Conservation (phyloP, 2,329 filamentous ascomycete species). For the Colletotrichum endophyticum region DNA sequence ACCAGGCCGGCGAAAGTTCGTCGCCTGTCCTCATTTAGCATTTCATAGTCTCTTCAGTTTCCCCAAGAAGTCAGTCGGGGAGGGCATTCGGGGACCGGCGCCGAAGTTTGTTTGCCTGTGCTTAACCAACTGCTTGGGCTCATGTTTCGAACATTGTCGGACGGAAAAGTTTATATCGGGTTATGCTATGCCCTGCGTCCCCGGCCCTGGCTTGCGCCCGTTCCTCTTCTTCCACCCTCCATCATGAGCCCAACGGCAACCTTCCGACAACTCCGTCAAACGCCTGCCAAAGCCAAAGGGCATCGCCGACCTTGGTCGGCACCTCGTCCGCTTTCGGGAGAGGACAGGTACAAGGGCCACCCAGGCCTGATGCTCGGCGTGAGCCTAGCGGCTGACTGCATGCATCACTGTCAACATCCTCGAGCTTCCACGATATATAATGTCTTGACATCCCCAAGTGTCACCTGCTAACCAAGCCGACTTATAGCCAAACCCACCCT, state of each 20-base stretch:
- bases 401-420: background rate
- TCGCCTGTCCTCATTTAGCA: background rate
- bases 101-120: conserved; percentile 14
- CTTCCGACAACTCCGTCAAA: conserved; percentile 19
- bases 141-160: conserved; percentile 18
- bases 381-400: conserved; percentile 17
- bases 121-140: conserved; percentile 15
- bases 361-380: conserved; percentile 1
- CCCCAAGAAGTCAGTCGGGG: background rate
- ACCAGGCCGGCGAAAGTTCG: conserved; percentile 13
- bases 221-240: conserved; percentile 5
- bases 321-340: conserved; percentile 1
- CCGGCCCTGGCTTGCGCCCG: conserved; percentile 12
- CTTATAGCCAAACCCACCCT: conserved; percentile 61
- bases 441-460: background rate
- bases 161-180: conserved; percentile 17
- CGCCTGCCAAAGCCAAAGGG: conserved; percentile 13
- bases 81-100: conserved; percentile 8
- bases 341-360: background rate
- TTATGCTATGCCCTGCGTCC: conserved; percentile 12
- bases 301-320: background rate
- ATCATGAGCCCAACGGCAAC: conserved; percentile 11
- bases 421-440: conserved; percentile 7
- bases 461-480: conserved; percentile 28
- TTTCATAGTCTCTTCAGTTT: background rate